Base-by-base conservation (phyloP, 1,284 basidiomycete genomes). In the Irpex sp. region DNA sequence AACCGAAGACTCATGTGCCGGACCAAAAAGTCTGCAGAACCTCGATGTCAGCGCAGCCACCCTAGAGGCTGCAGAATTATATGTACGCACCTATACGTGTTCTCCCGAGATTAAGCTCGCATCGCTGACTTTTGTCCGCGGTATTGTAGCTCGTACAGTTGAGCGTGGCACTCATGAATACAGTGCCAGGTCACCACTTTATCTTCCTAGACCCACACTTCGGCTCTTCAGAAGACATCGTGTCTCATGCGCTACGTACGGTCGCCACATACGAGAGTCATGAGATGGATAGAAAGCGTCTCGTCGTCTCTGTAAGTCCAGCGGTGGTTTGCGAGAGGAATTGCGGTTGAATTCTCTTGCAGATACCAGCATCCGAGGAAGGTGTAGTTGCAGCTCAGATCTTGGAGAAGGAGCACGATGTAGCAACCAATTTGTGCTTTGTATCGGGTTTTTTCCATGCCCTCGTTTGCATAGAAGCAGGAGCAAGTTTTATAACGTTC, bases 291-390 rank as follows among this genome's bases (percentile, higher is more conserved):
- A 72, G 72, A 58, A 72, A 76, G 61, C 72, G 76, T 51, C 70
- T 88, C 59, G 67, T 85, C n/a, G 70, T 86, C 58, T 82, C 80
- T 63, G 87, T 87, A 67, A 68, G 81, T 72, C 19, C 19, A 57
- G 37, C 53, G 17, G 26, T 13, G 13, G 33, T 17, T 55, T 35
- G 53, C 21, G 9, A 15, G 13, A 55, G 33, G 35, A 56, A 39
- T 21, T 31, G 5, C 46, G 39, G 21, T 36, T 58, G 61, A 55
- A 65, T 15, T 55, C 21, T 55, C 5, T 19, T 33, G 26, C 61
- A 88, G 86, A 79, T 89, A 54, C 83, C 86, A 35, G 85, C 86
- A 8, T 87, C 84, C 2, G 77, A 81, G 53, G 74, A 73, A 19
- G 87, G 86, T 13, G 76, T 87, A 13, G 61, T 63, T n/a, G 85